Percentiles rank a stretch among this genome's conserved stretches.
These are phyloP conservation scores for Erysimum cheiranthoides DNA, from an alignment of 345 rosid species.

Conservation along the genomic window DNA sequence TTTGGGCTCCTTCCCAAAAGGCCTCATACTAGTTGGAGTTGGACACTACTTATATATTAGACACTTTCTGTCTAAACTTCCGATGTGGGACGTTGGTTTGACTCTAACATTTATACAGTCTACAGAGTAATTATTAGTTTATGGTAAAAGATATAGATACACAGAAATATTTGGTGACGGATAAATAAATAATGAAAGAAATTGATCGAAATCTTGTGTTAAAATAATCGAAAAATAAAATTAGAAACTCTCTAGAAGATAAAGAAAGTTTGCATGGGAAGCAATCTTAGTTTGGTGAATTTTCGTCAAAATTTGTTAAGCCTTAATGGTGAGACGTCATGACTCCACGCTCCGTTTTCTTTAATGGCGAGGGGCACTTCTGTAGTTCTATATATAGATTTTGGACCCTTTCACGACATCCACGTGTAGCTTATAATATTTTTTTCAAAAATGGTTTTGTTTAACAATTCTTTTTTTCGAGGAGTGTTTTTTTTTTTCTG, in stretches of 20 bases:
- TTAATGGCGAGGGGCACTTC: conserved; percentile 21
- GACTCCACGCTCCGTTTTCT: conserved; percentile 36
- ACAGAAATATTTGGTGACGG: not conserved
- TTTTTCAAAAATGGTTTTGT: too few species aligned
- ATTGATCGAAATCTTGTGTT: not conserved
- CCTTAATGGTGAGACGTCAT: conserved; percentile 47
- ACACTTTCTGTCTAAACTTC: too few species aligned
- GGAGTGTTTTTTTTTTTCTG: too few species aligned
- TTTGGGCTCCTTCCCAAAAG: too few species aligned
- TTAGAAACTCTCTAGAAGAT: conserved; percentile 35
- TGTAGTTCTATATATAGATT: not conserved
- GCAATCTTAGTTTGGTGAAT: conserved; percentile 49
- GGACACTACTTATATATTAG: too few species aligned
- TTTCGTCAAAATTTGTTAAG: conserved; percentile 48
- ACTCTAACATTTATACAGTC: too few species aligned
- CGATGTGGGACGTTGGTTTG: too few species aligned
- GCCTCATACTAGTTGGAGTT: too few species aligned
- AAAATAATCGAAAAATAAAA: not conserved
- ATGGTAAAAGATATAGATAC: not conserved
- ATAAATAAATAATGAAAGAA: not conserved
- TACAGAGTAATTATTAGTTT: not conserved
- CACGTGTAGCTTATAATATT: conserved; percentile 9
- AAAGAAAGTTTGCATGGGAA: conserved; percentile 49
- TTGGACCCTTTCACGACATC: conserved; percentile 3
- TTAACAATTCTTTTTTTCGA: not conserved